Conservation (phyloP, 1,139 yeast species). For the Geotrichum australiense region DNA sequence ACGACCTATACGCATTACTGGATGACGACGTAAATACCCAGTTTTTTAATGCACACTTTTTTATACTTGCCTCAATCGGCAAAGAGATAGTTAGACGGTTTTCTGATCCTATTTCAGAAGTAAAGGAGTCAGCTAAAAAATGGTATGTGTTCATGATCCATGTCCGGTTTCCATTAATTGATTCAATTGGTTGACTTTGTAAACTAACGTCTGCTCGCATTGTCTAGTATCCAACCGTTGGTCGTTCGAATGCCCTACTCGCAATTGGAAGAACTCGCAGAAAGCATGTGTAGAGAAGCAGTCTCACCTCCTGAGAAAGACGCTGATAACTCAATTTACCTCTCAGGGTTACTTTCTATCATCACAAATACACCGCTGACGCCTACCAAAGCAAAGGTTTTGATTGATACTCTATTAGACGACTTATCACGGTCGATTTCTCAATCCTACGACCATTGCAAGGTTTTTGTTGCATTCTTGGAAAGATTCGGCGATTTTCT, state of each 20-base stretch:
- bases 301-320: conserved; percentile 36
- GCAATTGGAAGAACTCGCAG: conserved; percentile 6
- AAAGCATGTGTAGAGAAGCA: conserved; percentile 1
- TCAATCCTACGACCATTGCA: conserved; percentile 52
- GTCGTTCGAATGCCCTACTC: conserved; percentile 7
- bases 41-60: conserved; percentile 24
- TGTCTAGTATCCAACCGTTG: conserved; percentile 17
- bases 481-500: conserved; percentile 49
- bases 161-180: conserved; percentile 4
- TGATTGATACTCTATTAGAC: conserved; percentile 34
- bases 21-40: conserved; percentile 27
- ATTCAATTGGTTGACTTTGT: too few relatives aligned
- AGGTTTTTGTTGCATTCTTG: conserved; percentile 54
- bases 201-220: too few relatives aligned
- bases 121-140: conserved; percentile 69
- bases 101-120: conserved; percentile 70
- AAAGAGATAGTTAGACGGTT: too few relatives aligned
- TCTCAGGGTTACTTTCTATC: conserved; percentile 64
- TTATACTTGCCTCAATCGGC: too few relatives aligned
- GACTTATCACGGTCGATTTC: conserved; percentile 30
- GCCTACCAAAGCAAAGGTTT: conserved; percentile 30
- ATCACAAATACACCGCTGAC: conserved; percentile 38
- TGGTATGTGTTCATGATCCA: conserved; percentile 34
- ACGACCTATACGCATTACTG: conserved; percentile 55
- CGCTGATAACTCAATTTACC: conserved; percentile 46